Percentiles rank a stretch among this genome's conserved stretches.
phyloP scores from a whole-genome alignment of 176 grass and related monocot genomes.

The Luzula sylvatica region DNA sequence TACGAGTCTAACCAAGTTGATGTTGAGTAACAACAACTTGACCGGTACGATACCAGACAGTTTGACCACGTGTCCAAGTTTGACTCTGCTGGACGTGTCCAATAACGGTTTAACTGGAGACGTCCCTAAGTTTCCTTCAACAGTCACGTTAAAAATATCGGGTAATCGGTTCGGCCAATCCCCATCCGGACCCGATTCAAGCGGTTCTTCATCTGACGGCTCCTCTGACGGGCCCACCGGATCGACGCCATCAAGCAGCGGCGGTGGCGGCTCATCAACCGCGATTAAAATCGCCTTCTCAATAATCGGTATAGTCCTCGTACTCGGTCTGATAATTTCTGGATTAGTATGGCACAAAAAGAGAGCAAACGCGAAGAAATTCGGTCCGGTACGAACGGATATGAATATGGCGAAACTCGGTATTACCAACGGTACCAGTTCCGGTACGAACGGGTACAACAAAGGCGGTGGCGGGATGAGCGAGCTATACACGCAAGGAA shows the following conservation, averaged over 20 bases:
- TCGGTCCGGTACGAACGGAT: slow-evolving; percentile 29
- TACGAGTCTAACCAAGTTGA: slow-evolving; percentile 40
- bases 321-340: slow-evolving; percentile 33
- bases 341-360: slow-evolving; percentile 19
- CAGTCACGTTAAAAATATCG: slow-evolving; percentile 34
- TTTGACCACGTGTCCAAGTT: slow-evolving; percentile 36
- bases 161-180: slow-evolving; percentile 59
- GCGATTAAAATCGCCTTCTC: slow-evolving; percentile 31
- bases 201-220: slow-evolving; percentile 10
- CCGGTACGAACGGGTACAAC: not conserved
- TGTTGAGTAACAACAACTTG: slow-evolving; percentile 54
- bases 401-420: slow-evolving; percentile 33
- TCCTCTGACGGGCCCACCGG: slow-evolving; percentile 13
- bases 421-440: not conserved
- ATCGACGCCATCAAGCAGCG: slow-evolving; percentile 13
- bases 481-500: slow-evolving; percentile 24
- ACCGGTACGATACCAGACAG: slow-evolving; percentile 44
- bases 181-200: slow-evolving; percentile 15
- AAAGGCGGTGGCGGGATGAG: slow-evolving; percentile 8
- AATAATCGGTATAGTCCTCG: slow-evolving; percentile 40
- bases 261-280: slow-evolving; percentile 19
- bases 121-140: slow-evolving; percentile 43
- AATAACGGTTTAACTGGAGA: slow-evolving; percentile 67
- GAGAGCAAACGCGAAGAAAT: slow-evolving; percentile 48
- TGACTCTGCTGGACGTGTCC: slow-evolving; percentile 49